Percentiles rank a stretch among this genome's conserved stretches.
phyloP scores from a whole-genome alignment of 2,329 filamentous ascomycete species.

The Curvularia eragrostidis region DNA sequence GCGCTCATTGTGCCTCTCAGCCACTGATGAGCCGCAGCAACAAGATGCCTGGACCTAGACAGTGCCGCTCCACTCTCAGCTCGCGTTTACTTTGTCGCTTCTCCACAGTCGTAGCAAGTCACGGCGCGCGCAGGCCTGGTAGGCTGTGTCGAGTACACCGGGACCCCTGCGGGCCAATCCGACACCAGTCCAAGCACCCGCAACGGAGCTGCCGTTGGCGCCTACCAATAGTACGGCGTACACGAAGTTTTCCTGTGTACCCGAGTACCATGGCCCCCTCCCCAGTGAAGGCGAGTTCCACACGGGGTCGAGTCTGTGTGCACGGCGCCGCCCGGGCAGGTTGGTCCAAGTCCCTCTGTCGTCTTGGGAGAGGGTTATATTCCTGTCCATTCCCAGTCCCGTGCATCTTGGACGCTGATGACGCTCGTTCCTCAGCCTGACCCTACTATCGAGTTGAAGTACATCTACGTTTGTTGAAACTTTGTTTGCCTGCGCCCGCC shows the following conservation, averaged over 20 bases:
- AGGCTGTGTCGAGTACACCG: constrained; percentile 29
- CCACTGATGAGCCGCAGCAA: constrained; percentile 39
- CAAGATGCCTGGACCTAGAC: constrained; percentile 30
- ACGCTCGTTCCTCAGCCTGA: constrained; percentile 36
- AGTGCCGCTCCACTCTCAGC: constrained; percentile 29
- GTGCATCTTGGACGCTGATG: constrained; percentile 35
- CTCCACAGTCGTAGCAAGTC: constrained; percentile 33
- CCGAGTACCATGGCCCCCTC: constrained; percentile 28
- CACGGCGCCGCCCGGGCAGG: constrained; percentile 34
- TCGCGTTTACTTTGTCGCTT: constrained; percentile 25
- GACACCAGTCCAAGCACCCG: constrained; percentile 39
- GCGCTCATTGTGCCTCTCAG: constrained; percentile 22
- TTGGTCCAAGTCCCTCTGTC: constrained; percentile 26
- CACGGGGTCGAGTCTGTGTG: constrained; percentile 21
- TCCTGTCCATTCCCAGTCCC: constrained; percentile 35
- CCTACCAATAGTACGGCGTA: constrained; percentile 36
- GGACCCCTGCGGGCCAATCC: constrained; percentile 34
- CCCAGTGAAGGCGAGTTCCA: constrained; percentile 37
- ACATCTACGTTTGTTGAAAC: constrained; percentile 25
- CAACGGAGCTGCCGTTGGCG: constrained; percentile 30
- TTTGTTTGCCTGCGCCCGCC: constrained; percentile 14
- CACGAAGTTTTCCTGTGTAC: constrained; percentile 22
- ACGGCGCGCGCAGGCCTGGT: constrained; percentile 29
- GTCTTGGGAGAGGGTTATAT: constrained; percentile 29
- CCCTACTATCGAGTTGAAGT: constrained; percentile 27